A percentile compares a stretch with the other conserved stretches of the same genome.
Evolutionary conservation across 257 asterid genomes (phyloP).

Genomic region (Cinchona pubescens): DNA sequence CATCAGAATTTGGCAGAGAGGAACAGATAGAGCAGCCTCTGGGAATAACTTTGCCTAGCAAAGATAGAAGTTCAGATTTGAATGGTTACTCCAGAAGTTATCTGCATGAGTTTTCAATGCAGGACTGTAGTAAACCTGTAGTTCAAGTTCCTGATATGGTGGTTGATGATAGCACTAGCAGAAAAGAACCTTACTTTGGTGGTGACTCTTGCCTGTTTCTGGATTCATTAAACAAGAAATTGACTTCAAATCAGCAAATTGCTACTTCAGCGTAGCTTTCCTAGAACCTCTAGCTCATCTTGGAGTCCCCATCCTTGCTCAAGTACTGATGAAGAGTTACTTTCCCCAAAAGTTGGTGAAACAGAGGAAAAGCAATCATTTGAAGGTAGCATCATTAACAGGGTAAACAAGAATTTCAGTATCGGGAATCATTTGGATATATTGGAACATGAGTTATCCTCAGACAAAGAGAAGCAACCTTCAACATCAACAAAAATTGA

Average conservation of each 20-base stretch:
- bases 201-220: conserved; percentile 21
- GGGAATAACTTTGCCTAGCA: conserved; percentile 21
- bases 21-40: conserved; percentile 15
- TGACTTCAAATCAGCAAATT: conserved; percentile 28
- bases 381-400: conserved; percentile 19
- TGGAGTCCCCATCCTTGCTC: conserved; percentile 16
- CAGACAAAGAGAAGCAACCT: conserved; percentile 34
- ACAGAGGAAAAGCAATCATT: conserved; percentile 35
- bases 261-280: conserved; percentile 26
- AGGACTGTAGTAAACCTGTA: conserved; percentile 26
- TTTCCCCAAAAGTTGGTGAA: conserved; percentile 20
- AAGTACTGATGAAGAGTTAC: conserved; percentile 28
- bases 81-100: conserved; percentile 23
- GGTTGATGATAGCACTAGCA: conserved; percentile 13
- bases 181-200: conserved; percentile 27
- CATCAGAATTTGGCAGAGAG: conserved; percentile 25
- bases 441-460: conserved; percentile 25
- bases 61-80: conserved; percentile 30
- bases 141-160: conserved; percentile 29
- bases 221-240: conserved; percentile 25
- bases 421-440: conserved; percentile 23
- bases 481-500: conserved; percentile 20
- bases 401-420: conserved; percentile 24
- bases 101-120: conserved; percentile 29
- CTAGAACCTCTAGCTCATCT: conserved; percentile 24